Evolutionary conservation across 2,329 filamentous ascomycete genomes (phyloP).

Genomic region (Pleurostoma richardsiae): DNA sequence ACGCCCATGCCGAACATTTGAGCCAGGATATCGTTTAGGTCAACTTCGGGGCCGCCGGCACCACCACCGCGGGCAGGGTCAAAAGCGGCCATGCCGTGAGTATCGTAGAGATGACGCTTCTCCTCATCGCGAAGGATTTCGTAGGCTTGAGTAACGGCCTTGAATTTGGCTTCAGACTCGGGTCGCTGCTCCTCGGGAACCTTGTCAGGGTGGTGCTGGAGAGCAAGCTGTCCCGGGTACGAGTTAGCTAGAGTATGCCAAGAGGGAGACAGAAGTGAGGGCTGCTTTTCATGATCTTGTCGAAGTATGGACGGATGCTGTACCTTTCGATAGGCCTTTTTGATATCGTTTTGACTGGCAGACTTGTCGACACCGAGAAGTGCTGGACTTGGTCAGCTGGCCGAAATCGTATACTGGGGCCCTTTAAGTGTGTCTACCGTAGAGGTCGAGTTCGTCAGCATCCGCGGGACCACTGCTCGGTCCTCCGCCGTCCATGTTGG

Average conservation of each 20-base stretch:
- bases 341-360: conserved; percentile 76
- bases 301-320: conserved; percentile 12
- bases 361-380: conserved; percentile 70
- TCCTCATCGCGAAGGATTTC: conserved; percentile 96
- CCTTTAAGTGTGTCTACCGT: conserved; percentile 27
- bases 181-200: conserved; percentile 80
- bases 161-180: conserved; percentile 88
- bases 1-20: conserved; percentile 86
- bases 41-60: conserved; percentile 63
- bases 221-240: conserved; percentile 36
- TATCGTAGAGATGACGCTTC: conserved; percentile 87
- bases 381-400: conserved; percentile 42
- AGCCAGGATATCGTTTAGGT: conserved; percentile 86
- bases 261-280: conserved; percentile 1
- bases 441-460: conserved; percentile 52
- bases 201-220: conserved; percentile 92
- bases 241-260: conserved; percentile 44
- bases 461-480: conserved; percentile 12
- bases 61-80: conserved; percentile 67
- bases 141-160: conserved; percentile 88
- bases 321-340: conserved; percentile 95
- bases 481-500: conserved; percentile 15
- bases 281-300: background rate
- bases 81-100: conserved; percentile 93
- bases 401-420: no score